phyloP scores from a whole-genome alignment of 257 asterid genomes.

The Solanum arcanum region DNA sequence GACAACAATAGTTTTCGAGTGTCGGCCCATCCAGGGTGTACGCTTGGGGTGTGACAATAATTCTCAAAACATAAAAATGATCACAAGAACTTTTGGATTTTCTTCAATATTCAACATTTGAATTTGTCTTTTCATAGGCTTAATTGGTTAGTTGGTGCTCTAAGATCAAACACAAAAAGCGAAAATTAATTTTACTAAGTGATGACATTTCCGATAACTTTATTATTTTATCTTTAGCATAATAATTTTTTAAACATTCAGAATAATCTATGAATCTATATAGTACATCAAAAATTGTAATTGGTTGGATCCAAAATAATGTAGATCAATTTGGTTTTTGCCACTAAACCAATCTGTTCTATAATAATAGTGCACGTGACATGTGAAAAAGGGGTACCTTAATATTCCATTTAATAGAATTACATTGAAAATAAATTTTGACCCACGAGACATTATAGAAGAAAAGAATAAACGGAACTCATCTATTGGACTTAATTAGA shows the following conservation, averaged over 20 bases:
- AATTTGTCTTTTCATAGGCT: background rate
- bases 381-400: background rate
- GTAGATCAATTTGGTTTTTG: background rate
- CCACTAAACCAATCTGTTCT: background rate
- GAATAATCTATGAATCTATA: background rate
- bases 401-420: background rate
- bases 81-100: background rate
- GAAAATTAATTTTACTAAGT: background rate
- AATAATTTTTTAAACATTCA: background rate
- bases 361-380: background rate
- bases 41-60: background rate
- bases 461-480: background rate
- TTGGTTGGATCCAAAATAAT: too few species aligned
- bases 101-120: background rate
- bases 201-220: background rate
- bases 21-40: too few species aligned
- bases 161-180: background rate
- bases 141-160: background rate
- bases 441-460: background rate
- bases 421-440: background rate
- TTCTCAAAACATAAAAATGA: background rate
- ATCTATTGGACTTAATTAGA: background rate
- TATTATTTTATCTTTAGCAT: background rate
- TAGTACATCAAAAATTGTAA: too few species aligned
- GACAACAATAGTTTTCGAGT: too few species aligned